Base-by-base conservation (phyloP, 208 protist genomes). In the Phytomonas sp. region DNA sequence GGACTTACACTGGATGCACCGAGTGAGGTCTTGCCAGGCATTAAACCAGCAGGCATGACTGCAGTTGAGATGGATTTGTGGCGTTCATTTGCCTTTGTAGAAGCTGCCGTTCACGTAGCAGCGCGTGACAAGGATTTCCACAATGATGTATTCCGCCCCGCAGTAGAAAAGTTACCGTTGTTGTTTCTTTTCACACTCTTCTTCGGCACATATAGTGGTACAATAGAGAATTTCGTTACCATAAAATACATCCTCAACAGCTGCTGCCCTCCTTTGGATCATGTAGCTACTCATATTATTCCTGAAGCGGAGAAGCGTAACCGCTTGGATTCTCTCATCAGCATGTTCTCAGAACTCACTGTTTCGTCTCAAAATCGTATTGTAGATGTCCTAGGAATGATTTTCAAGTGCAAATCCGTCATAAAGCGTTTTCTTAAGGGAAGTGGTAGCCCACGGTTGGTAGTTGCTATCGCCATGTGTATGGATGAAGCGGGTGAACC, bases 381-480 rank as follows among this genome's bases (percentile, higher is more conserved):
- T 29, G 70, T 92, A 49, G 88, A 93, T 30, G 65, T 93, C 67
- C 86, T 92, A 74, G 60, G 30, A 30, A 81, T 88, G 62, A 72
- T 93, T 37, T 69, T 93, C 37, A 87, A 86, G 67, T 82, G 71
- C 67, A 90, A 92, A 75, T 80, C 73, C 11, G 75, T 77, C 5
- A 77, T 84, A 29, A 89, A 89, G 76, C 84, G 76, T 19, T 84
- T 95, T 34, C 77, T 95, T 49, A 69, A 77, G 14, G 69, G 74
- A 66, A 87, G 86, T 64, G 80, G 86, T 49, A 92, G 88, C 72
- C 82, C 91, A 12, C 87, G 88, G 26, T 73, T 96, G 40, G 85
- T 92, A n/a, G 88, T 91, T 19, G 88, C 84, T 11, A 78, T 93
- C 42, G 88, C 87, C n/a, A 93, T 94, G 81, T 94, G 91, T 81